Evolutionary conservation across 495 filamentous ascomycete species (phyloP), one percentile per base, ranked within the genome.

Genomic region (Daldinia vernicosa): DNA sequence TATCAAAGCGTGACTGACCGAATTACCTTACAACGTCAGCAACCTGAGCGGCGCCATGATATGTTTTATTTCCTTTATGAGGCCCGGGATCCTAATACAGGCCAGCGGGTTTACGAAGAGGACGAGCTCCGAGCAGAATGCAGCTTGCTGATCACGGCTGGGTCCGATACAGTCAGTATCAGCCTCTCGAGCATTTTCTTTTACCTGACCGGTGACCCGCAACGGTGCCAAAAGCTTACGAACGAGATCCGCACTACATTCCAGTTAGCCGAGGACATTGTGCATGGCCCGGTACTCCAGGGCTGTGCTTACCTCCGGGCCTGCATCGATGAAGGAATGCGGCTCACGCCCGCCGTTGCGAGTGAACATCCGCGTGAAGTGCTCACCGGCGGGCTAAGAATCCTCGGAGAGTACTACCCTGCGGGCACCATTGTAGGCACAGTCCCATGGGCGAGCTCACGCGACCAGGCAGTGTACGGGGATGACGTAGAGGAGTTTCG

Each of bases 301-400:
- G 27, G 74, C 4, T 77, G 67, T 26, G 51, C 83, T 0, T 92
- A 91, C 63, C 82, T 91, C 11, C 85, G 88, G 47, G 88, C 89
- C 1, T 84, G 87, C 22, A 84, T 92, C 60, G 87, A 90, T 64
- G 91, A 93, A 75, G 81, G 81, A 0, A 79, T 92, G 73, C 84
- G 90, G 0, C 54, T 91, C 0, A 85, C 89, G 69, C 85, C 90
- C 0, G 82, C 84, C 0, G 80, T 84, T 0, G 82, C 83, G 0
- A 78, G 89, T 12, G 76, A 83, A 1, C 78, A 90, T 14, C 84
- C 88, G 69, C 84, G 89, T 1, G 74, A 87, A 35, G 87, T 90
- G 0, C 89, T 86, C 1, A 69, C 75, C 11, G 80, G 81, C 7
- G 89, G 89, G 0, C 72, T 83, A 1, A 76, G 78, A 3, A 82